Base-by-base conservation (phyloP, 768 basidiomycete genomes). In the Pisolithus sp. region DNA sequence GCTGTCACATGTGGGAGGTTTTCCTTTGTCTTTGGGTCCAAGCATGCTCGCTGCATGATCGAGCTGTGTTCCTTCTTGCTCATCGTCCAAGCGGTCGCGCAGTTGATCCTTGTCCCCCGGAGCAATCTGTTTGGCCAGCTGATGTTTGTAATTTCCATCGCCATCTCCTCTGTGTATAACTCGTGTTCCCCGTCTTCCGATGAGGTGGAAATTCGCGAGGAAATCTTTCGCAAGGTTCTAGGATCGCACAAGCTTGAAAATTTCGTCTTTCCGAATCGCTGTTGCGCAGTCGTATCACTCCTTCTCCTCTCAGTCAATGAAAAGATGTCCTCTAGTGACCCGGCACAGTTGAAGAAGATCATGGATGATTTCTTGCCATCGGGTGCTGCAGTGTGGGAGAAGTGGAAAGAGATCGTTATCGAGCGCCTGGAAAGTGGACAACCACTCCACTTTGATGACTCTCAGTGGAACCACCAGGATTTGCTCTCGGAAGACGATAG, bases 151-250 rank as follows among this genome's bases (percentile, higher is more conserved):
- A 7, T 30, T 30, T 30, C 30, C 30, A 30, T 30, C 8, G 30
- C 30, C 48, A 57, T 57, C 21, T 68, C 67, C 15, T 68, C 65
- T 65, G 51, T 51, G 17, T 67, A 68, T 42, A 68, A 67, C 36
- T 53, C 60, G 0, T 68, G 53, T 49, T 39, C 68, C 13, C 62
- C 61, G 24, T 62, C 59, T 10, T 53, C 74, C 67, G 71, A 75
- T 30, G 62, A 62, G 42, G 45, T 45, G 2, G 18, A 46, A n/a
- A 26, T 52, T 12, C 54, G 64, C 52, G 2, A 45, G 42, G 20
- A 53, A 45, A 10, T 59, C 18, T 30, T 30, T 9, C 8, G 30
- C 30, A 9, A 30, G 2, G 30, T 30, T 30, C 30, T 30, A 30
- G 30, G n/a, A 48, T 42, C 48, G 26, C 15, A 36, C 3, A 40